phyloP scores from a whole-genome alignment of 257 asterid species.

The Ehretia macrophylla region DNA sequence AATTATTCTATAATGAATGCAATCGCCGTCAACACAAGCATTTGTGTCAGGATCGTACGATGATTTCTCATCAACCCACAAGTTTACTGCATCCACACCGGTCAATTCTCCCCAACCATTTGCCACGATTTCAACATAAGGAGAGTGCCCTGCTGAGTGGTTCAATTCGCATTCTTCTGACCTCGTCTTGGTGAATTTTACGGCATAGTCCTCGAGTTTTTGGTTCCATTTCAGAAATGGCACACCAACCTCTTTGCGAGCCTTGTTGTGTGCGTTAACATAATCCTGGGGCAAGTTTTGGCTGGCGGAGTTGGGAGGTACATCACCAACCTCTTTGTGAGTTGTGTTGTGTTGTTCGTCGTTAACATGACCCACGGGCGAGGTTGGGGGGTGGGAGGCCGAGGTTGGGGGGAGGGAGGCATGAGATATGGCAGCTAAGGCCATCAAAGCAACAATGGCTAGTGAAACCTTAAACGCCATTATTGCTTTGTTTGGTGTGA shows the following conservation, averaged over 20 bases:
- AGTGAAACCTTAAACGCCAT: too few species aligned
- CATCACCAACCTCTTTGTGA: too few species aligned
- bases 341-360: too few species aligned
- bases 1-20: constrained; percentile 38
- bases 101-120: constrained; percentile 11
- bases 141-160: constrained; percentile 29
- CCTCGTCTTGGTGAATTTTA: constrained; percentile 12
- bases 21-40: constrained; percentile 19
- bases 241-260: constrained; percentile 23
- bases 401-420: too few species aligned
- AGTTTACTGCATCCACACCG: constrained; percentile 12
- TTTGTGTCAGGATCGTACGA: constrained; percentile 15
- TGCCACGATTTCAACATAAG: constrained; percentile 28
- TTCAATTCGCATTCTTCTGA: constrained; percentile 13
- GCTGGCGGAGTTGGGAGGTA: too few species aligned
- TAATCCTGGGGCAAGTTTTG: constrained; percentile 38
- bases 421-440: too few species aligned
- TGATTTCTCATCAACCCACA: constrained; percentile 16
- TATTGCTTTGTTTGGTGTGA: too few species aligned
- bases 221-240: constrained; percentile 17
- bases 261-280: constrained; percentile 36
- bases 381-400: too few species aligned
- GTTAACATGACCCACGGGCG: too few species aligned
- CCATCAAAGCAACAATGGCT: too few species aligned
- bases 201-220: constrained; percentile 15